Evolutionary conservation across 495 filamentous ascomycete species (phyloP).

Genomic region (Talaromyces borbonicus): DNA sequence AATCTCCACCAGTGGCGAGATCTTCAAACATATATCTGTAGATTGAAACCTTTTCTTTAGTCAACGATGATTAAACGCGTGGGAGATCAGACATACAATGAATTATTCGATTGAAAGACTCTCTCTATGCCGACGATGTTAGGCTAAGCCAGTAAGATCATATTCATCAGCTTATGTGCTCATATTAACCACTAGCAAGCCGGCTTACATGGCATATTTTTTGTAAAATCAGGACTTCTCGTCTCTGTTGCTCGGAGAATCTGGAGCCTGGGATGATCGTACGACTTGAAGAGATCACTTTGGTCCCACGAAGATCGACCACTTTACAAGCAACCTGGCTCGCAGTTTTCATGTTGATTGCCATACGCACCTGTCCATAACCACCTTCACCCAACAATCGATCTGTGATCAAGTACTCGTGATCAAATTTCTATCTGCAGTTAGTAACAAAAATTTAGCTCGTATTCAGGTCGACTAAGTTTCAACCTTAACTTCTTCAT

Average conservation of each 20-base stretch:
- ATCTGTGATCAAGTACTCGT: conserved; percentile 38
- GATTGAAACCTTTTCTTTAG: not conserved
- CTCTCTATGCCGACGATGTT: conserved; percentile 50
- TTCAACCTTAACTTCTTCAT: conserved; percentile 6
- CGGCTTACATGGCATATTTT: conserved; percentile 46
- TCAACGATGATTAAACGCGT: not conserved
- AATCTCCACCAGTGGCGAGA: conserved; percentile 53
- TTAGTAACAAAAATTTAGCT: conserved; percentile 1
- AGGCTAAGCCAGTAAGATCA: no score
- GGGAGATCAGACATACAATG: conserved; percentile 33
- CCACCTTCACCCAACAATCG: conserved; percentile 40
- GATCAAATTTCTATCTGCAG: conserved; percentile 30
- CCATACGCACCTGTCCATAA: conserved; percentile 41
- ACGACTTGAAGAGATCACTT: conserved; percentile 2
- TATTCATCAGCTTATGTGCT: conserved; percentile 8
- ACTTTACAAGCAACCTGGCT: conserved; percentile 47
- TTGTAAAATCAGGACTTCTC: conserved; percentile 48
- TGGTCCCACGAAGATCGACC: conserved; percentile 23
- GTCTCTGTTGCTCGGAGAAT: conserved; percentile 11
- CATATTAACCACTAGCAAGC: not conserved
- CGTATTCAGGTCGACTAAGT: not conserved
- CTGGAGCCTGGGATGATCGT: not conserved
- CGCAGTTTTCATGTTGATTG: conserved; percentile 22
- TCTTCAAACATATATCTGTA: conserved; percentile 59
- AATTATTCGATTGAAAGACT: conserved; percentile 38